A percentile compares a stretch with the other conserved stretches of the same genome.
Conservation (phyloP, 768 basidiomycete genomes). For the Termitomyces sp. region DNA sequence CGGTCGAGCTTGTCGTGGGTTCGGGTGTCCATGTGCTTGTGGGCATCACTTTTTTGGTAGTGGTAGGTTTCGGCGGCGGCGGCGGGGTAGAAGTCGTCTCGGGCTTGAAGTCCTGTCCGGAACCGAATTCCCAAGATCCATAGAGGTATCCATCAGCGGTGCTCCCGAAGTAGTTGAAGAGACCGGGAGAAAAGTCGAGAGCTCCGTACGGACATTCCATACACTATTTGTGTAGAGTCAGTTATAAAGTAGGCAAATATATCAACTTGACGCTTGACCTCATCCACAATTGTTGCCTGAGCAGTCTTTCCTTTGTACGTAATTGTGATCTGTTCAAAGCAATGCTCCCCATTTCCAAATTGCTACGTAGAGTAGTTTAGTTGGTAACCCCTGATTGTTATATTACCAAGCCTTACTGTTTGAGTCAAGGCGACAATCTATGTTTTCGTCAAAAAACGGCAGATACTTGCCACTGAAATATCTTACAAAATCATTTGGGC, state of each 20-base stretch:
- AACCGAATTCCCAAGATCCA: conserved; percentile 37
- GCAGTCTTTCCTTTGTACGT: conserved; percentile 41
- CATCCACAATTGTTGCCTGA: conserved; percentile 38
- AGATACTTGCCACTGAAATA: background rate
- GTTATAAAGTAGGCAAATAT: too few species aligned
- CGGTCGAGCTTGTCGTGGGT: conserved; percentile 9
- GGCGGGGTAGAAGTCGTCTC: conserved; percentile 10
- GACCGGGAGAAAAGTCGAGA: conserved; percentile 44
- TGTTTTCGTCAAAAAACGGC: background rate
- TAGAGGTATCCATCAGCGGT: conserved; percentile 34
- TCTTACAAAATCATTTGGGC: background rate
- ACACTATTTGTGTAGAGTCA: conserved; percentile 29
- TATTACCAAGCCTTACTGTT: background rate
- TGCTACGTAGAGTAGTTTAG: background rate
- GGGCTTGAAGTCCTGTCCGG: conserved; percentile 8
- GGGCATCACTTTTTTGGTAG: conserved; percentile 11
- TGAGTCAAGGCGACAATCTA: background rate
- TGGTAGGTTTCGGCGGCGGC: conserved; percentile 16
- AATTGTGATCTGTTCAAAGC: conserved; percentile 51
- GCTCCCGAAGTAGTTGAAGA: conserved; percentile 43
- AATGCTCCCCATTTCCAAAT: conserved; percentile 20
- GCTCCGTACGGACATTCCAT: conserved; percentile 43
- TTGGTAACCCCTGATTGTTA: background rate
- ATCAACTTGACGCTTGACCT: conserved; percentile 26
- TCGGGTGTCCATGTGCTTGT: conserved; percentile 11